Evolutionary conservation across 192 early-diverging fungal species (phyloP), one percentile per base, ranked within the genome.

Genomic region (Funneliformis mosseae): DNA sequence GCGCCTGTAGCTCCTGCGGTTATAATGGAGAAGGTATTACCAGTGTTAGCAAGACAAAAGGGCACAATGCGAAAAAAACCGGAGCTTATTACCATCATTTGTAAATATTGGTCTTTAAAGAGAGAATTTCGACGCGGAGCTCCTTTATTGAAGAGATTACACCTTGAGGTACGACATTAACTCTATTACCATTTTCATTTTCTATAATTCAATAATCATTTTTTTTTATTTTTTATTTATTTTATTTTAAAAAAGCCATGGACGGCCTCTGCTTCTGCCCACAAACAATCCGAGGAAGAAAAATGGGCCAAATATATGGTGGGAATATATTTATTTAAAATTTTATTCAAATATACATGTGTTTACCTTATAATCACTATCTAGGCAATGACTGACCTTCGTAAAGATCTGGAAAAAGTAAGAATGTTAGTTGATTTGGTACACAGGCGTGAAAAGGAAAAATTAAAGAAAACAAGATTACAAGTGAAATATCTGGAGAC

Each of bases 51-150:
- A 48, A 88, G 86, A 64, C 81, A 85, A 45, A 83, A 83, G 43
- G 43, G 75, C 14, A 69, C 83, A 11, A 39, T 87, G 43, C 82
- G 81, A 4, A 89, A 90, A 59, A 88, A 87, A 46, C 81, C 83
- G 8, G 85, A 90, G 12, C 87, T 95, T 39, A 77, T 96, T n/a
- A 84, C 88, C 28, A 84, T 82, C 25, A 90, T 97, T 42, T 94
- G 94, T 77, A 90, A 92, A 82, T 99, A 97, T 85, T 99, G 98
- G 98, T 91, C 96, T 3, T 87, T 99, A 11, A 99, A 99, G 83
- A 90, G 97, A 41, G 92, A 93, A 81, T 84, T 91, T n/a, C 83
- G 97, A 25, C 90, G 96, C 33, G 98, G 98, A 1, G 96, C 97
- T 3, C 96, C 98, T 1, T 87, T 99, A 7, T 85, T 99, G 46